Evolutionary conservation across 257 asterid species (phyloP).

Genomic region (Solanum medicagineum): DNA sequence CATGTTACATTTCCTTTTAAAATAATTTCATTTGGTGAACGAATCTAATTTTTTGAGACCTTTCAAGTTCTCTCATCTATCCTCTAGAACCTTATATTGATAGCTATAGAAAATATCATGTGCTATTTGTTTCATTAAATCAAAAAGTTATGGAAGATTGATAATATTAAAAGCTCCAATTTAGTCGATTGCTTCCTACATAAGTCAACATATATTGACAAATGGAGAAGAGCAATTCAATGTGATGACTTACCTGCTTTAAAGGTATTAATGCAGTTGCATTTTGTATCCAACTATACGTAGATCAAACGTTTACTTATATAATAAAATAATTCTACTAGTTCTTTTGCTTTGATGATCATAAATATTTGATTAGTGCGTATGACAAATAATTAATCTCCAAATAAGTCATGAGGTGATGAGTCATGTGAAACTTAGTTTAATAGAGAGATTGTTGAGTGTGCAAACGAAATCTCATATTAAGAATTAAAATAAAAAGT

Average conservation of each 20-base stretch:
- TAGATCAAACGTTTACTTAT: background rate
- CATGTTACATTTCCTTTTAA: background rate
- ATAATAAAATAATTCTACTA: background rate
- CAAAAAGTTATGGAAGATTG: background rate
- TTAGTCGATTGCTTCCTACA: background rate
- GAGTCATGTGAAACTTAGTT: background rate
- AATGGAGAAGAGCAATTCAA: background rate
- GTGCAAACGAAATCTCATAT: background rate
- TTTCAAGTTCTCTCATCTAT: background rate
- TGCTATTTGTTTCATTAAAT: background rate
- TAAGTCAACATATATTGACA: background rate
- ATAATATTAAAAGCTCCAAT: too few species aligned
- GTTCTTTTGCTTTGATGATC: background rate
- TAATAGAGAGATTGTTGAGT: background rate
- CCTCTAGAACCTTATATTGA: background rate
- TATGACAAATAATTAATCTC: background rate
- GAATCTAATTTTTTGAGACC: background rate
- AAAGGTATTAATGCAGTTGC: background rate
- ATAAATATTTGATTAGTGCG: background rate
- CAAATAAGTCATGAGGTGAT: background rate
- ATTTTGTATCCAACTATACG: background rate
- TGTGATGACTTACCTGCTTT: too few species aligned
- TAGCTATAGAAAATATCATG: background rate
- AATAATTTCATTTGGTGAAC: background rate
- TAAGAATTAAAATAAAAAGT: background rate